Evolutionary conservation across 1,284 basidiomycete species (phyloP).

Genomic region (Cryptococcus deneoformans): DNA sequence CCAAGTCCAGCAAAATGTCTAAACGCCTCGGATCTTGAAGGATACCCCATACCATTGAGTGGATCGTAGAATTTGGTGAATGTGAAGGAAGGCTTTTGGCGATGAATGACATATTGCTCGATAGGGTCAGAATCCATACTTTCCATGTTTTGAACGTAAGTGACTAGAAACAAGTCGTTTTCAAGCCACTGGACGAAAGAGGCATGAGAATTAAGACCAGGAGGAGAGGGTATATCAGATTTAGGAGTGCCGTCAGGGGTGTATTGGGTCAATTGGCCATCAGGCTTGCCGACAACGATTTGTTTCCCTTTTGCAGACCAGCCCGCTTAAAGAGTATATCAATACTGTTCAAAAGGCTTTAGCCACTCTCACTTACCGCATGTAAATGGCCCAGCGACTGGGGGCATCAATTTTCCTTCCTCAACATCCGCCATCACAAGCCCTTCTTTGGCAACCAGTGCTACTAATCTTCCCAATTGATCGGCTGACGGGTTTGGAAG

Average conservation of each 20-base stretch:
- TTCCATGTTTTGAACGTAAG: constrained; percentile 48
- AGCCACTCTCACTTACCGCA: constrained; percentile 21
- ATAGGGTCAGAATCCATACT: constrained; percentile 46
- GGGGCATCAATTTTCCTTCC: constrained; percentile 19
- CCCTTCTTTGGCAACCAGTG: constrained; percentile 41
- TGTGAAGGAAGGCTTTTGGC: constrained; percentile 32
- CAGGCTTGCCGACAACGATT: constrained; percentile 52
- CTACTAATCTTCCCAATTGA: constrained; percentile 42
- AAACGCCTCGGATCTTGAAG: constrained; percentile 33
- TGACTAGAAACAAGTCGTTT: constrained; percentile 55
- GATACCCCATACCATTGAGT: constrained; percentile 44
- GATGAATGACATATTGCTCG: constrained; percentile 44
- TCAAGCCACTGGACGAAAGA: constrained; percentile 55
- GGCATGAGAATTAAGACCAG: constrained; percentile 35
- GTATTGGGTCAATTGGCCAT: constrained; percentile 53
- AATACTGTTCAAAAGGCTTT: too few relatives aligned
- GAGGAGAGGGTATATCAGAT: constrained; percentile 49
- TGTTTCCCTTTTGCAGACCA: constrained; percentile 60
- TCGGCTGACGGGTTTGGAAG: constrained; percentile 51
- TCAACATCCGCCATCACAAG: constrained; percentile 43
- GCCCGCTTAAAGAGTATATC: constrained; percentile 29
- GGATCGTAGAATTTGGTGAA: constrained; percentile 50
- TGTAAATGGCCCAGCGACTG: constrained; percentile 37
- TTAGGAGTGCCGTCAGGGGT: constrained; percentile 55
- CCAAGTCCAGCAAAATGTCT: constrained; percentile 48